These are phyloP conservation scores for Soucietia sequanensis DNA, from an alignment of 805 yeast genomes.

Conservation along the genomic window DNA sequence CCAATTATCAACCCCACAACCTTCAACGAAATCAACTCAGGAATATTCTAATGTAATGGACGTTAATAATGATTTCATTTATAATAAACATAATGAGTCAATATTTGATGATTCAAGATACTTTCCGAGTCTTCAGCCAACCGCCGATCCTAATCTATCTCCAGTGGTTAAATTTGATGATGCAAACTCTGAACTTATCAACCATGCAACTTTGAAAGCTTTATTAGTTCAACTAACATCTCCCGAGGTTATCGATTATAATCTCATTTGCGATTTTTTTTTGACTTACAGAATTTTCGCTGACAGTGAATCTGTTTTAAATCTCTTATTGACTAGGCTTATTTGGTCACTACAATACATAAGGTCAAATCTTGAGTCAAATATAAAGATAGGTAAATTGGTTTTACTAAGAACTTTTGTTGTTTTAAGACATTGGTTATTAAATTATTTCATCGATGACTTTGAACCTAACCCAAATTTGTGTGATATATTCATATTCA, in stretches of 20 bases:
- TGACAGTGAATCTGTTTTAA: slow-evolving; percentile 55
- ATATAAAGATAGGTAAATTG: slow-evolving; percentile 53
- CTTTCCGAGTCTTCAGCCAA: slow-evolving; percentile 29
- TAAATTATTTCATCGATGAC: slow-evolving; percentile 85
- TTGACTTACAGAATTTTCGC: slow-evolving; percentile 76
- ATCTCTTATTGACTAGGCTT: slow-evolving; percentile 60
- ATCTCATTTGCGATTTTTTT: slow-evolving; percentile 79
- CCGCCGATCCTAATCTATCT: slow-evolving; percentile 14
- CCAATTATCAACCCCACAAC: too few species aligned
- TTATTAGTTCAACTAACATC: slow-evolving; percentile 64
- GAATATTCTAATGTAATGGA: slow-evolving; percentile 6
- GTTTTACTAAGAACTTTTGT: slow-evolving; percentile 82
- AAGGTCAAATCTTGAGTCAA: slow-evolving; percentile 22
- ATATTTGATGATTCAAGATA: slow-evolving; percentile 34
- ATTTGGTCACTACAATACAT: slow-evolving; percentile 65
- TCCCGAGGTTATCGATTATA: slow-evolving; percentile 74
- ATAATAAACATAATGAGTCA: slow-evolving; percentile 36
- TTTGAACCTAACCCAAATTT: slow-evolving; percentile 37
- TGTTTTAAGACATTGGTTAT: slow-evolving; percentile 82
- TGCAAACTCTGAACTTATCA: slow-evolving; percentile 28
- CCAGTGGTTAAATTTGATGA: slow-evolving; percentile 35
- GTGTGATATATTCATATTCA: slow-evolving; percentile 47
- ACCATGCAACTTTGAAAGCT: slow-evolving; percentile 41
- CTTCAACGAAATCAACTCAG: slow-evolving; percentile 1
- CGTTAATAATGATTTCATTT: slow-evolving; percentile 22